Conservation (phyloP, 306 rosid species). For the Sindora glabra region DNA sequence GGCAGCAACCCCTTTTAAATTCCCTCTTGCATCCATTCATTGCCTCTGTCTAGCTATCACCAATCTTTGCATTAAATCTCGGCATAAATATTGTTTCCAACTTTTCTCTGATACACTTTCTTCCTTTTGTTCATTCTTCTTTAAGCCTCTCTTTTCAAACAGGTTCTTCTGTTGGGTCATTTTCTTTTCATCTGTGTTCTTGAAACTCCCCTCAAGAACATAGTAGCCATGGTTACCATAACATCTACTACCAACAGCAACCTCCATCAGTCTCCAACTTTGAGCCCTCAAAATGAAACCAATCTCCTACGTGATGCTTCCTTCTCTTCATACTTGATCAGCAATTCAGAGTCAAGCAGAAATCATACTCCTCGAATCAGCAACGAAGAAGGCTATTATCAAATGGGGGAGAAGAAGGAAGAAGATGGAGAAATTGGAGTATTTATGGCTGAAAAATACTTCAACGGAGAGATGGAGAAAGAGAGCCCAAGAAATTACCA, state of each 20-base stretch:
- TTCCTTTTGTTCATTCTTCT: constrained; percentile 16
- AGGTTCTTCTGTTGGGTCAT: constrained; percentile 3
- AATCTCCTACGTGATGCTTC: constrained; percentile 31
- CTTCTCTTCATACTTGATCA: constrained; percentile 46
- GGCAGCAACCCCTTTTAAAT: constrained; percentile 19
- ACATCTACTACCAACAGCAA: constrained; percentile 30
- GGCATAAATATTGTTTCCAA: constrained; percentile 23
- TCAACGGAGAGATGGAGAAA: constrained; percentile 55
- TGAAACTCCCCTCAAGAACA: background rate
- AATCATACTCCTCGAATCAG: constrained; percentile 3
- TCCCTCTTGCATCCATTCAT: constrained; percentile 12
- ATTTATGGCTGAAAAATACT: constrained; percentile 82
- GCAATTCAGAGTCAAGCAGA: constrained; percentile 26
- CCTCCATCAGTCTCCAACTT: constrained; percentile 25
- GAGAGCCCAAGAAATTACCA: constrained; percentile 23
- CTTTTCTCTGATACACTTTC: constrained; percentile 21
- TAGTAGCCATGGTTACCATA: constrained; percentile 39
- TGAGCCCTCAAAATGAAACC: constrained; percentile 15
- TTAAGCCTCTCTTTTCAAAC: constrained; percentile 11
- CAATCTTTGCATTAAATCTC: background rate
- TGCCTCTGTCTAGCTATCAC: constrained; percentile 3
- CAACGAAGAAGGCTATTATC: constrained; percentile 18
- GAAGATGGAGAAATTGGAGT: constrained; percentile 81
- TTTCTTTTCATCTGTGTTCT: constrained; percentile 10
- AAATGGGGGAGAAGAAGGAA: constrained; percentile 34